phyloP scores from a whole-genome alignment of 495 filamentous ascomycete species.

The Aspergillus leporis region DNA sequence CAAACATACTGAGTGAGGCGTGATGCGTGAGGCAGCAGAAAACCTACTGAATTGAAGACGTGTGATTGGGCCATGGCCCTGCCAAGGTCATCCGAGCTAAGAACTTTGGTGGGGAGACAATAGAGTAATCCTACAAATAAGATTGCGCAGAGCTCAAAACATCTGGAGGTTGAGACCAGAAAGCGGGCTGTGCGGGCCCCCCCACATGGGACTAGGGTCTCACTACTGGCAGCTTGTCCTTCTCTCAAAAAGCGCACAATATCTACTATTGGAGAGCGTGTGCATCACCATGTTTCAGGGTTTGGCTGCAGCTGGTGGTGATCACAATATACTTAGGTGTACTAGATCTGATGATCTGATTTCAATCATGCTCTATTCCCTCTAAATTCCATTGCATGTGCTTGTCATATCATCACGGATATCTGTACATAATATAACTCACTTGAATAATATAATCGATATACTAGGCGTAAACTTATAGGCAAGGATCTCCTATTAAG shows the following conservation, averaged over 20 bases:
- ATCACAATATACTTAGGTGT: not conserved
- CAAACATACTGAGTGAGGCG: not conserved
- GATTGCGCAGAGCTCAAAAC: not conserved
- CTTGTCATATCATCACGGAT: too few species aligned
- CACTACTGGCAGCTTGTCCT: not conserved
- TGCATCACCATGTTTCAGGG: not conserved
- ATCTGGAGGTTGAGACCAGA: not conserved
- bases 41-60: not conserved
- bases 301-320: not conserved
- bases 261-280: not conserved
- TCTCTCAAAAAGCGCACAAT: not conserved
- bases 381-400: too few species aligned
- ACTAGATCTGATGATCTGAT: not conserved
- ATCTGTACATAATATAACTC: too few species aligned
- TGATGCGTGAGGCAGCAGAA: not conserved
- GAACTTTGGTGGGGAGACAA: not conserved
- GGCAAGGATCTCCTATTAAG: not conserved
- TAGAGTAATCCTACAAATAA: not conserved
- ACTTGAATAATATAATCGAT: too few species aligned
- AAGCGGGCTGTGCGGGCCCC: not conserved
- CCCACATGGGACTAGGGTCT: not conserved
- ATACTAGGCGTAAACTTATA: not conserved
- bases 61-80: not conserved
- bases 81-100: not conserved
- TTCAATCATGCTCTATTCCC: too few species aligned